Evolutionary conservation across 192 early-diverging fungal genomes (phyloP).

Genomic region (Lobulomyces angularis): DNA sequence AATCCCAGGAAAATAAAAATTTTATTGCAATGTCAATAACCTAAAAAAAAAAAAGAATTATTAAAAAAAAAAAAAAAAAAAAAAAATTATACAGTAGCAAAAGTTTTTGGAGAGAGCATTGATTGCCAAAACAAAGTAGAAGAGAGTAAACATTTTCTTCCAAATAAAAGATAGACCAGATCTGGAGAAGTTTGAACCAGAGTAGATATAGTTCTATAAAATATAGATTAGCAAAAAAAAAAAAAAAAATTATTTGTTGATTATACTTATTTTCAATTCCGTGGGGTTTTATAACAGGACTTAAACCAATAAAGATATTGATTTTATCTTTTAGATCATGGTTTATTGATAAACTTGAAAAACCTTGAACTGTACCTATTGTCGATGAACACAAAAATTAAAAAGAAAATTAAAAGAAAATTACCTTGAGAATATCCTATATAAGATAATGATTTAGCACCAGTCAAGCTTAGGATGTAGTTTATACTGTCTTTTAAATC

Average conservation of each 20-base stretch:
- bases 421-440: slow-evolving; percentile 88
- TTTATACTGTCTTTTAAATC: slow-evolving; percentile 64
- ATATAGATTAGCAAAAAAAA: too few relatives aligned
- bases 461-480: slow-evolving; percentile 77
- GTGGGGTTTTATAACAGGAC: slow-evolving; percentile 72
- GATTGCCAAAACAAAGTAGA: slow-evolving; percentile 76
- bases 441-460: slow-evolving; percentile 67
- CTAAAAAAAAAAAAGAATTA: too few relatives aligned
- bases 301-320: slow-evolving; percentile 79
- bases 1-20: slow-evolving; percentile 79
- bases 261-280: slow-evolving; percentile 9
- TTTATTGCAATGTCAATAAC: slow-evolving; percentile 57
- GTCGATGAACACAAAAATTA: background rate
- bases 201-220: slow-evolving; percentile 66
- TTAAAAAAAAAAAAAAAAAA: too few relatives aligned
- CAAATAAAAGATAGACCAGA: slow-evolving; percentile 78
- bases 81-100: too few relatives aligned
- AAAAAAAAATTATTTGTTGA: slow-evolving; percentile 1
- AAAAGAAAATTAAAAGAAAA: background rate
- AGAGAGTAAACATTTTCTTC: slow-evolving; percentile 67
- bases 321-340: slow-evolving; percentile 67
- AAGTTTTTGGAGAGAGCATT: slow-evolving; percentile 60
- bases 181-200: slow-evolving; percentile 74
- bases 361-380: slow-evolving; percentile 65
- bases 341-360: slow-evolving; percentile 74